Base-by-base conservation (phyloP, 1,284 basidiomycete genomes). In the Tilletia walkeri region DNA sequence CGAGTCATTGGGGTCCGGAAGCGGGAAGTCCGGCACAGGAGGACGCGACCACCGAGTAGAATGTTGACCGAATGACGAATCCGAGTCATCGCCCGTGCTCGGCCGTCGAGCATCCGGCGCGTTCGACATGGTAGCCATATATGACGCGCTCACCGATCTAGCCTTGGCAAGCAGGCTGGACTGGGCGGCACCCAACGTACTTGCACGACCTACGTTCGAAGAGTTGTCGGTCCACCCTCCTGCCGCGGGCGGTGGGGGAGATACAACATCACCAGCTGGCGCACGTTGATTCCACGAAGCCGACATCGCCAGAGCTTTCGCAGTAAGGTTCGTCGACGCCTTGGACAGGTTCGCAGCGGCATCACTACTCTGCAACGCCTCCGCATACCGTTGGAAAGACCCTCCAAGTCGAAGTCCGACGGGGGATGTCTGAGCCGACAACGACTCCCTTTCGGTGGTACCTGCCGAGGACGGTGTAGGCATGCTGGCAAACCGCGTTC, bases 281-380 rank as follows among this genome's bases (percentile, higher is more conserved):
- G 77, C 66, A 56, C 75, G 75, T 45, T 76, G 75, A 63, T 72
- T 39, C 50, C 65, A 6, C 69, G 59, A 63, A n/a, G 59, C 71
- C 65, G 77, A 80, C n/a, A 72, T 73, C 7, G 72, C 75, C 70
- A 81, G 69, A 1, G 81, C 79, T 66, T 76, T 80, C 14, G 81
- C 82, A 2, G 78, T 79, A 34, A 78, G 71, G 63, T 83, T 82
- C 0, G 82, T 80, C 67, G 79, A 75, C 0, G 76, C 77, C 66
- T 83, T 83, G 54, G 78, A 78, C 5, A 83, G 50, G 47, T 73
- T 79, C 20, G 82, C 82, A 1, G 78, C 81, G 4, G 81, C 76
- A 54, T 83, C 78, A 65, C 79, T 80, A 45, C 74, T 76, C 47
- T 83, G 82, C 16, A 82, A 71, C 2, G 78, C 80, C 39, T 81